Base-by-base conservation (phyloP, 2,329 filamentous ascomycete genomes). In the Cladosporium colombiae region DNA sequence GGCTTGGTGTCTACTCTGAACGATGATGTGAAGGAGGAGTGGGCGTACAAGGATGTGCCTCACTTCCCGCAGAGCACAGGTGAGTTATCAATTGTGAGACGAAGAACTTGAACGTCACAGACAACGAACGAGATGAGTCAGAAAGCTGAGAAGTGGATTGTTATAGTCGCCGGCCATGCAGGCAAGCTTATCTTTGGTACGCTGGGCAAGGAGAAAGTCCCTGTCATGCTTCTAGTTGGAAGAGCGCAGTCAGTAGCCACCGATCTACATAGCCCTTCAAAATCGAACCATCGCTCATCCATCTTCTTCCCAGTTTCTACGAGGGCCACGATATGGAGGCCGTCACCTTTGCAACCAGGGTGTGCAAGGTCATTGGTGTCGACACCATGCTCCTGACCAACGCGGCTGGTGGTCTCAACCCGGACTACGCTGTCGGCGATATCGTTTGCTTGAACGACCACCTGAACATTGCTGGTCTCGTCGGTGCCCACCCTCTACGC, bases 371-470 rank as follows among this genome's bases (percentile, higher is more conserved):
- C 0, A 76, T 90, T 11, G 87, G 86, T 27, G 81, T 89, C 23
- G 81, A 87, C 68, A 86, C 83, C 1, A 82, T 89, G 70, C 82
- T 88, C 69, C 85, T 89, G 69, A 90, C 88, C 52, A 90, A 90
- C 74, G 88, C 88, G 52, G 86, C 87, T 49, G 88, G 88, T 65
- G 87, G 86, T 14, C 76, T 90, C 40, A 89, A 90, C 75, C 81
- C 84, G n/a, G 81, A 83, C 44, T 90, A 89, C 76, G 78, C 77
- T 27, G 86, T 89, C 33, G 88, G 88, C 57, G 88, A 90, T 74
- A 85, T 90, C 65, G 84, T 89, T 52, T 77, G 88, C 57, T 73
- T 90, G 64, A 88, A 89, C 72, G 88, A 90, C 78, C 87, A 90
- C 74, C 81, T 90, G 58, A 89, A 89, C 74, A 74, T 89, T 58